Base-by-base conservation (phyloP, 2,329 filamentous ascomycete genomes). In the Teratosphaeria epicoccoides region DNA sequence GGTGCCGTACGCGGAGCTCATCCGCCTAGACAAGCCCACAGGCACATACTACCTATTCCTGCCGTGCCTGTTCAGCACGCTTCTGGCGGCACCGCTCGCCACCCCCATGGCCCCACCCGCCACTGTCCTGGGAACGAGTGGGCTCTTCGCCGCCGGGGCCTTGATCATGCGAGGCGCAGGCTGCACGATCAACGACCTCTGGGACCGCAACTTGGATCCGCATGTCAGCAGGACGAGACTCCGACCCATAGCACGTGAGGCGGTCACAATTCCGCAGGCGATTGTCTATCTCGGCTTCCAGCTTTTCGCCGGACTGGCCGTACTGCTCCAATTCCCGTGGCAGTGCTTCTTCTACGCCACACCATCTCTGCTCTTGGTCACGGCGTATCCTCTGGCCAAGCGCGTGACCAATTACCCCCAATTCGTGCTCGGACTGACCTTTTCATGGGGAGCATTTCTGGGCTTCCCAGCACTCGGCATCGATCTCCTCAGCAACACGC, bases 361-460 rank as follows among this genome's bases (percentile, higher is more conserved):
- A 2, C 87, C 88, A 0, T 88, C 83, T 55, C 73, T 95, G 37
- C 63, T 84, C 1, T 72, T 94, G 7, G 87, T 94, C 5, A 80
- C 80, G 3, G 73, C 77, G 1, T 95, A 95, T 65, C 88, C 89
- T 12, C 73, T 95, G 17, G 87, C 87, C 10, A 95, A 95, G 71
- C 78, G 89, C 28, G 78, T 94, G 24, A 95, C 88, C 0, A 82
- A 95, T 67, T 95, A 94, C 65, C 88, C 88, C 2, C 88, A 95
- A 66, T 79, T 85, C 54, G 83, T 94, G 7, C 79, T 95, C 0
- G 89, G 89, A 0, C 68, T 93, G 49, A 89, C 87, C 1, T 95
- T 94, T 66, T 90, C 86, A 4, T 94, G 88, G 88, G 88, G 88
- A 24, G 86, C 88, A 14, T 80, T 93, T 48, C 84, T 95, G 81